These are phyloP conservation scores for Auricularia auricula-judae DNA, from an alignment of 768 basidiomycete genomes.

Conservation along the genomic window DNA sequence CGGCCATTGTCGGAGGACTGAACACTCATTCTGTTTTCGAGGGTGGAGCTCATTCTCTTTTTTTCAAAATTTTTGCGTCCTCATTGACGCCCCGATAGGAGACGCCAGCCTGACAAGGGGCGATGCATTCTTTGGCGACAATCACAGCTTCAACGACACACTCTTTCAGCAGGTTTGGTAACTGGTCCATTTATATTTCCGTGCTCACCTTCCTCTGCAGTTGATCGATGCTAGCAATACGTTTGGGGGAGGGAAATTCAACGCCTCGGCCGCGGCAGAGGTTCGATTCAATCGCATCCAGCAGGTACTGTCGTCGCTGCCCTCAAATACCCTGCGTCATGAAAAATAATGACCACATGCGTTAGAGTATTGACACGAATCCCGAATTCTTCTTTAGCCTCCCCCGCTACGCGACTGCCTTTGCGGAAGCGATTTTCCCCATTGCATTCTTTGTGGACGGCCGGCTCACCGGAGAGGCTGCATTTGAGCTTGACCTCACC, in stretches of 20 bases:
- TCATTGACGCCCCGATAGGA: background rate
- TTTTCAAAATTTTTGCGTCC: background rate
- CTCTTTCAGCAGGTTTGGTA: conserved; percentile 1
- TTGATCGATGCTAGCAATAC: background rate
- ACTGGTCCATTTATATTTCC: background rate
- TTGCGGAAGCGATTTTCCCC: conserved; percentile 4
- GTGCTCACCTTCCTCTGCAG: background rate
- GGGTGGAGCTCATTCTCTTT: background rate
- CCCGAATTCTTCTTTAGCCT: conserved; percentile 5
- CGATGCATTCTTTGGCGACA: conserved; percentile 8
- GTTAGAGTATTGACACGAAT: conserved; percentile 1
- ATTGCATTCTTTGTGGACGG: conserved; percentile 2
- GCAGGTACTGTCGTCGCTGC: background rate
- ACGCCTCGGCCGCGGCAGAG: conserved; percentile 1
- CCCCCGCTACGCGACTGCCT: conserved; percentile 2
- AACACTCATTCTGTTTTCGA: conserved; percentile 4
- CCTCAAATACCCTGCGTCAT: too few relatives aligned
- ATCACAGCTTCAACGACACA: conserved; percentile 4
- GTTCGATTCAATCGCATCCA: conserved; percentile 5
- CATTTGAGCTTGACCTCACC: conserved; percentile 1
- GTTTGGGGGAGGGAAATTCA: background rate
- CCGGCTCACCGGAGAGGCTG: background rate
- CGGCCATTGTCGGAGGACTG: conserved; percentile 4
- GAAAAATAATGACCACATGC: background rate
- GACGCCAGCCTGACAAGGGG: conserved; percentile 5